Evolutionary conservation across 257 asterid species (phyloP).

Genomic region (Solanum lycopersicoides): DNA sequence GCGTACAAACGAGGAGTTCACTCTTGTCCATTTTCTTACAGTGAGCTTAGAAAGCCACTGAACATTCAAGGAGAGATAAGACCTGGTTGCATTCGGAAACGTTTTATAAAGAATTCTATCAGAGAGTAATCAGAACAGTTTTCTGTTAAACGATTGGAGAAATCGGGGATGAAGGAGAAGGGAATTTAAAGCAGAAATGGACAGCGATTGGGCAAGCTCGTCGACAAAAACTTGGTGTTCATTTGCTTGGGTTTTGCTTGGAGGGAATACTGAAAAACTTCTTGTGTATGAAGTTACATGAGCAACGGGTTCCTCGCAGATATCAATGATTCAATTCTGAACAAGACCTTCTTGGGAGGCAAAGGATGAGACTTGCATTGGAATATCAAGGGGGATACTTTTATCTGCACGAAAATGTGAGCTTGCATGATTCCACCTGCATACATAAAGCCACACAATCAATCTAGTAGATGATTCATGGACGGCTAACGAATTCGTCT

Average conservation of each 20-base stretch:
- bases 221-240: slow-evolving; percentile 43
- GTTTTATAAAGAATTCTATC: slow-evolving; percentile 28
- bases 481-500: slow-evolving; percentile 6
- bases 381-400: slow-evolving; percentile 45
- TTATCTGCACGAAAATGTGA: slow-evolving; percentile 52
- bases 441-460: slow-evolving; percentile 58
- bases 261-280: slow-evolving; percentile 29
- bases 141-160: slow-evolving; percentile 40
- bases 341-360: slow-evolving; percentile 24
- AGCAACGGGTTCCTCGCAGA: slow-evolving; percentile 40
- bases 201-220: slow-evolving; percentile 34
- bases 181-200: slow-evolving; percentile 42
- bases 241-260: slow-evolving; percentile 38
- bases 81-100: slow-evolving; percentile 26
- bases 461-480: slow-evolving; percentile 36
- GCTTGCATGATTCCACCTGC: slow-evolving; percentile 49
- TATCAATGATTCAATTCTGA: slow-evolving; percentile 11
- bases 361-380: slow-evolving; percentile 19
- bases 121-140: slow-evolving; percentile 2
- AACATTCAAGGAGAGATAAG: slow-evolving; percentile 34
- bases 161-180: slow-evolving; percentile 23
- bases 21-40: slow-evolving; percentile 17
- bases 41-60: slow-evolving; percentile 25
- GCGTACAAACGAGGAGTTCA: slow-evolving; percentile 13
- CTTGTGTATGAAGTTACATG: slow-evolving; percentile 47